These are phyloP conservation scores for Elongisporangium undulatum DNA, from an alignment of 352 stramenopile genomes.

Conservation along the genomic window DNA sequence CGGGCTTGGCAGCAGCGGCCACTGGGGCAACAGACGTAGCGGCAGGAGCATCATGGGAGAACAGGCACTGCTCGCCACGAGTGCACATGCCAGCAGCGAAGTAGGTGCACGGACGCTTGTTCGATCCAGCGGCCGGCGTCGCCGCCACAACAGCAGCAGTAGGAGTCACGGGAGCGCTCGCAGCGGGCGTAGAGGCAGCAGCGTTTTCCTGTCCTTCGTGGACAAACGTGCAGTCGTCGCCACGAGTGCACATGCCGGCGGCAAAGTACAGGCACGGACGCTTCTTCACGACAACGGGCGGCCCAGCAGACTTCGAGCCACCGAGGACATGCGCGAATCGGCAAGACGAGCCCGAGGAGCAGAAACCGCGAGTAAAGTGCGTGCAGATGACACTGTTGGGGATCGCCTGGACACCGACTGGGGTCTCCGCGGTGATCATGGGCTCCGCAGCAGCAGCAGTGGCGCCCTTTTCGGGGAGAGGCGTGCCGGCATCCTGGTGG, in stretches of 20 bases:
- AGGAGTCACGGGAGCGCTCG: neutral
- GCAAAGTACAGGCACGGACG: conserved; percentile 42
- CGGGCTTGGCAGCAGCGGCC: neutral
- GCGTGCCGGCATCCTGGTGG: conserved; percentile 5
- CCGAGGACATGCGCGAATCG: conserved; percentile 45
- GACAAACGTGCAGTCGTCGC: conserved; percentile 41
- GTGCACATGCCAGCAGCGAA: conserved; percentile 45
- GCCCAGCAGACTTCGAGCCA: conserved; percentile 6
- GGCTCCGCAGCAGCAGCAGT: neutral
- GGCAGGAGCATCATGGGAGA: conserved; percentile 23
- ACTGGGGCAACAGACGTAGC: neutral
- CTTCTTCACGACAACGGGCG: conserved; percentile 13
- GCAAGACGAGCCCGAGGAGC: conserved; percentile 24
- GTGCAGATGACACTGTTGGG: conserved; percentile 33
- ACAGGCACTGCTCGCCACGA: conserved; percentile 48
- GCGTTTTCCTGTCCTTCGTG: conserved; percentile 14
- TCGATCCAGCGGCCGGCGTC: conserved; percentile 5
- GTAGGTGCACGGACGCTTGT: conserved; percentile 35
- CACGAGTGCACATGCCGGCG: conserved; percentile 42
- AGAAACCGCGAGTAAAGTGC: conserved; percentile 52
- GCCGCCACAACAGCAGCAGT: conserved; percentile 13
- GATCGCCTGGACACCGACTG: conserved; percentile 17
- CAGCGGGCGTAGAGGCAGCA: neutral
- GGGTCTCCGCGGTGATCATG: neutral
- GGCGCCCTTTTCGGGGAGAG: neutral